Conservation (phyloP, 2,329 filamentous ascomycete species). For the Ophiostoma populinum region DNA sequence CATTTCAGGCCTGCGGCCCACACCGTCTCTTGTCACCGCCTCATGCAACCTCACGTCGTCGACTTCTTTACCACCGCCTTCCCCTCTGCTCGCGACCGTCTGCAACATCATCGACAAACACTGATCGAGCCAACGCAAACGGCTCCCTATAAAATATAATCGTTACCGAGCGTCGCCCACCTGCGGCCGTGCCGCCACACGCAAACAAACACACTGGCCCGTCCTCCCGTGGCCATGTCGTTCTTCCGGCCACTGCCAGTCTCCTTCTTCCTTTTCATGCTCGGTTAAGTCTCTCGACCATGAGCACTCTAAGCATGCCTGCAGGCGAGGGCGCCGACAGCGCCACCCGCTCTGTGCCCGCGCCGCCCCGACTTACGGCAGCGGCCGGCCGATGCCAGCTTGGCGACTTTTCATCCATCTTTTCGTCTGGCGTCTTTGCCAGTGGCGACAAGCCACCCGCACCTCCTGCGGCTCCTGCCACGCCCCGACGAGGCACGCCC, state of each 20-base stretch:
- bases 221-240: slow-evolving; percentile 8
- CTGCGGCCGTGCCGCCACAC: too few relatives aligned
- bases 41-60: too few relatives aligned
- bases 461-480: background rate
- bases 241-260: slow-evolving; percentile 4
- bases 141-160: too few relatives aligned
- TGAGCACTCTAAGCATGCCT: background rate
- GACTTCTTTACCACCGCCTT: background rate
- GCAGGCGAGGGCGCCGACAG: background rate
- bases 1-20: too few relatives aligned
- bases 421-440: background rate
- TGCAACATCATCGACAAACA: too few relatives aligned
- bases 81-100: background rate
- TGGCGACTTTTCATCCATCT: slow-evolving; percentile 9
- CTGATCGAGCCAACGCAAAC: too few relatives aligned
- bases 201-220: background rate
- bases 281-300: slow-evolving; percentile 6
- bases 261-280: slow-evolving; percentile 4
- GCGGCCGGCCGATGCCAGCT: too few relatives aligned
- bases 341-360: background rate
- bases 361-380: too few relatives aligned
- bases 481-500: background rate
- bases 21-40: background rate
- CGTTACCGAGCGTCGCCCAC: background rate
- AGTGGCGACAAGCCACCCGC: background rate